phyloP scores from a whole-genome alignment of 305 asterid species.

The Solanum hybrid region DNA sequence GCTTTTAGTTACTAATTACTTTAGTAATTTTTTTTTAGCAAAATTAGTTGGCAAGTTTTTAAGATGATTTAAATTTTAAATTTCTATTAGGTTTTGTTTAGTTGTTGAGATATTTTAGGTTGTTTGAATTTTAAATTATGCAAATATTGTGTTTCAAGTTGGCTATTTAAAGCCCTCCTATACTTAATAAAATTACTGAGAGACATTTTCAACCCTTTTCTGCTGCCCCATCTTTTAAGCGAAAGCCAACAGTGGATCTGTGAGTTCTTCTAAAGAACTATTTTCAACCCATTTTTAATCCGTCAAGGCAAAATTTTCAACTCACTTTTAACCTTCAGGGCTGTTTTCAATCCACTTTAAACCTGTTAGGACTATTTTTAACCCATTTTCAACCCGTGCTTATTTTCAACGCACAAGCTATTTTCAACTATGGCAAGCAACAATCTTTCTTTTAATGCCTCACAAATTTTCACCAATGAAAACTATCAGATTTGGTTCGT shows the following conservation, averaged over 20 bases:
- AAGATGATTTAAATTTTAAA: not conserved
- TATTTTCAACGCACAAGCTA: not conserved
- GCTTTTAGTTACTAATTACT: not conserved
- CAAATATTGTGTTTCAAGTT: not conserved
- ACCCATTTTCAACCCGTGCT: not conserved
- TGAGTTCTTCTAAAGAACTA: not conserved
- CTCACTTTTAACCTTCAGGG: not conserved
- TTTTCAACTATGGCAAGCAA: not conserved
- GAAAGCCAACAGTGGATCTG: not conserved
- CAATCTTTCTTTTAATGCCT: not conserved
- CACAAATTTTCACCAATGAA: not conserved
- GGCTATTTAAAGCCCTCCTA: not conserved
- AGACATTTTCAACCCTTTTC: not conserved
- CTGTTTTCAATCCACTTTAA: not conserved
- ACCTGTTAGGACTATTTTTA: not conserved
- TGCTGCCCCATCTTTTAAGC: not conserved
- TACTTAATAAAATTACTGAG: not conserved
- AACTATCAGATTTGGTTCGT: not conserved
- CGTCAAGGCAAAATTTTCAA: not conserved
- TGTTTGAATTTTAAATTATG: not conserved
- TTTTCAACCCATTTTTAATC: not conserved
- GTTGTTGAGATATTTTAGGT: not conserved
- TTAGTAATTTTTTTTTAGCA: not conserved
- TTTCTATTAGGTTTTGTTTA: not conserved
- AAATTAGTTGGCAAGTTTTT: not conserved